phyloP scores from a whole-genome alignment of 2,329 filamentous ascomycete genomes.

The Dactylellina haptotyla region DNA sequence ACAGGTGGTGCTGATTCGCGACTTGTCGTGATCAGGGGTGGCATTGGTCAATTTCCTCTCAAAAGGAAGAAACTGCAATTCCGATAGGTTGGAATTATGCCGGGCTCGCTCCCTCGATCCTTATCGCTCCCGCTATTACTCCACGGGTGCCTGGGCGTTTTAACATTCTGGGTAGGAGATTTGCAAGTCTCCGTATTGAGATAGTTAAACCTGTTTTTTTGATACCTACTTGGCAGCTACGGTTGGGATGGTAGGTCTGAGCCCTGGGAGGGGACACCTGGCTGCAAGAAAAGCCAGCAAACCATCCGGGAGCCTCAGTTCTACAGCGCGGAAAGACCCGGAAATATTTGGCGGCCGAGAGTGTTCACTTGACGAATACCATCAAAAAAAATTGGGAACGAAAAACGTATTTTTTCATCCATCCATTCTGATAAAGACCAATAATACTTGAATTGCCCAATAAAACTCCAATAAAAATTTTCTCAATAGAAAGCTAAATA shows the following conservation, averaged over 20 bases:
- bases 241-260: constrained; percentile 43
- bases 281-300: constrained; percentile 16
- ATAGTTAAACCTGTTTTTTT: constrained; percentile 46
- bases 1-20: neutral
- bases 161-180: constrained; percentile 39
- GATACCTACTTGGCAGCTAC: constrained; percentile 21
- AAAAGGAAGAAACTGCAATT: constrained; percentile 13
- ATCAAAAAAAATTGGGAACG: neutral
- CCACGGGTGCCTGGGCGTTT: constrained; percentile 27
- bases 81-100: constrained; percentile 31
- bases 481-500: neutral
- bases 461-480: neutral
- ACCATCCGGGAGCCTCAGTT: constrained; percentile 4
- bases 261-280: constrained; percentile 32
- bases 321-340: constrained; percentile 10
- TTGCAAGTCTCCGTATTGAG: constrained; percentile 2
- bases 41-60: constrained; percentile 10
- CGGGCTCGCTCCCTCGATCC: constrained; percentile 11
- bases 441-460: neutral
- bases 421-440: neutral
- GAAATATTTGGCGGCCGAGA: constrained; percentile 3
- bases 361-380: neutral
- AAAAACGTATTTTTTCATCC: neutral
- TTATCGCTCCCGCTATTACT: constrained; percentile 50
- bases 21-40: constrained; percentile 17